Conservation (phyloP, 192 early-diverging fungal genomes). For the Backusella morwellensis region DNA sequence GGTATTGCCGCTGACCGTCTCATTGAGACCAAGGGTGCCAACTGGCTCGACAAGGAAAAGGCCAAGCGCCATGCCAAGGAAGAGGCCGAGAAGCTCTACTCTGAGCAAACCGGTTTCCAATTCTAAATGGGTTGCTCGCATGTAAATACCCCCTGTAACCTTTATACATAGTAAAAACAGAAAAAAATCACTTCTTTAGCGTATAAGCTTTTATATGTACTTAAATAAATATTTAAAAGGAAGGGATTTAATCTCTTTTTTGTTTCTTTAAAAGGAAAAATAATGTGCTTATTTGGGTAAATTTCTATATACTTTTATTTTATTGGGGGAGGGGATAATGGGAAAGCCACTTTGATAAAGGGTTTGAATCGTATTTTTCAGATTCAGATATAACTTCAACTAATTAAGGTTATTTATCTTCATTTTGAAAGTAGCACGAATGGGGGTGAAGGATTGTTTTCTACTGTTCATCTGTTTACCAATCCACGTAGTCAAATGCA, state of each 20-base stretch:
- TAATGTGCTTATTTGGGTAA: not conserved
- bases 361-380: not conserved
- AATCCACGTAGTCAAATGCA: not conserved
- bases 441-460: not conserved
- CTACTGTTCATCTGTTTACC: not conserved
- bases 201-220: slow-evolving; percentile 7
- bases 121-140: slow-evolving; percentile 15
- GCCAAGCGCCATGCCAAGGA: slow-evolving; percentile 37
- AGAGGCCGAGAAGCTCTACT: slow-evolving; percentile 33
- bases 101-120: slow-evolving; percentile 9
- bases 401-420: not conserved
- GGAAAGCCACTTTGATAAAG: not conserved
- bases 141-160: slow-evolving; percentile 9
- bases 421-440: not conserved
- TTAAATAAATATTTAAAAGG: slow-evolving; percentile 8
- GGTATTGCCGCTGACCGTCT: slow-evolving; percentile 40
- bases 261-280: slow-evolving; percentile 6
- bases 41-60: slow-evolving; percentile 37
- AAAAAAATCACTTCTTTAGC: not conserved
- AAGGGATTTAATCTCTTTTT: not conserved
- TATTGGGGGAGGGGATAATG: not conserved
- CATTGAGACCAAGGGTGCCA: slow-evolving; percentile 43
- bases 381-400: not conserved
- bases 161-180: slow-evolving; percentile 2
- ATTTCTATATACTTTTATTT: not conserved